Evolutionary conservation across 2,329 filamentous ascomycete genomes (phyloP).

Genomic region (Amylocarpus encephaloides): DNA sequence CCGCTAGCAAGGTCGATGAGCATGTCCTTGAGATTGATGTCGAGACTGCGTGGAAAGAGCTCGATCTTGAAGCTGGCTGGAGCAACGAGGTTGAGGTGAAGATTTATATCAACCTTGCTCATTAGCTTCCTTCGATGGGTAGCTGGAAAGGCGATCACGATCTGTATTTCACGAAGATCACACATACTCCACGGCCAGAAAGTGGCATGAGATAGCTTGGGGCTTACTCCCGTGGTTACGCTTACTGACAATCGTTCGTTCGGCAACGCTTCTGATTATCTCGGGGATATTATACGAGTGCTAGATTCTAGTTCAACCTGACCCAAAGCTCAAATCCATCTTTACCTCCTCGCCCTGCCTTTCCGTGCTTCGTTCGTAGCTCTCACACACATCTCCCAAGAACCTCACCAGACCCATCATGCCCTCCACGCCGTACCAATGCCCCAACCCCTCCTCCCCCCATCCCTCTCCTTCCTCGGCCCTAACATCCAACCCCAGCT

Average conservation of each 20-base stretch:
- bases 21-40: constrained; percentile 73
- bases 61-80: constrained; percentile 65
- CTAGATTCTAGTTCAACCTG: background rate
- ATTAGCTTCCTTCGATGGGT: background rate
- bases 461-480: constrained; percentile 6
- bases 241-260: too few relatives aligned
- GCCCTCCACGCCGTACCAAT: constrained; percentile 16
- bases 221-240: too few relatives aligned
- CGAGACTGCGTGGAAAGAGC: constrained; percentile 68
- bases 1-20: constrained; percentile 43
- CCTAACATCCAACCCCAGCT: background rate
- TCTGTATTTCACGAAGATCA: background rate
- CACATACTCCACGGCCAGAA: too few relatives aligned
- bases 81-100: constrained; percentile 70
- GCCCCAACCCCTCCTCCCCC: constrained; percentile 10
- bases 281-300: background rate
- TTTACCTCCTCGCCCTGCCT: background rate
- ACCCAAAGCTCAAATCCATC: background rate
- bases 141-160: background rate
- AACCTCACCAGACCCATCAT: constrained; percentile 13
- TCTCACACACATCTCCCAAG: constrained; percentile 1
- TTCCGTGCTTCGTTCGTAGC: background rate
- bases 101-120: constrained; percentile 21
- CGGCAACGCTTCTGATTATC: too few relatives aligned
- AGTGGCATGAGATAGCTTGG: too few relatives aligned